Evolutionary conservation across 2,329 filamentous ascomycete genomes (phyloP).

Genomic region (Sclerotinia borealis): DNA sequence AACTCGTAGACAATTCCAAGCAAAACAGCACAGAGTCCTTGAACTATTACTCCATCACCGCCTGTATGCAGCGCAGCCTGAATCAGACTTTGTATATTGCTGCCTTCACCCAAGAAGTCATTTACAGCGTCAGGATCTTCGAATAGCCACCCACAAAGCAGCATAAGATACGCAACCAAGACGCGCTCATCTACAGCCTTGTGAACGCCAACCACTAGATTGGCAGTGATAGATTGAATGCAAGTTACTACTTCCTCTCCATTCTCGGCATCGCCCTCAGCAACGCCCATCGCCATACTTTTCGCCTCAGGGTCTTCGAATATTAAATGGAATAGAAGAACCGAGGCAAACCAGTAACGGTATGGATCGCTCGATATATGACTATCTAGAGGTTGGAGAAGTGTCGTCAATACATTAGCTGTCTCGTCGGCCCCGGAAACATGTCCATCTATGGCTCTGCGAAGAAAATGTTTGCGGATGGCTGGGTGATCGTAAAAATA

Average conservation of each 20-base stretch:
- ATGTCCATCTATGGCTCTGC: conserved; percentile 84
- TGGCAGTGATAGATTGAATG: conserved; percentile 80
- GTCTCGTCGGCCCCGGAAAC: conserved; percentile 70
- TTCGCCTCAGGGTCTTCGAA: conserved; percentile 78
- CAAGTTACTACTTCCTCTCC: conserved; percentile 95
- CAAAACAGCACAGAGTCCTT: conserved; percentile 77
- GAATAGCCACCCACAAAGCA: conserved; percentile 84
- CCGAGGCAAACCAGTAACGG: conserved; percentile 81
- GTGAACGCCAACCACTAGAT: conserved; percentile 75
- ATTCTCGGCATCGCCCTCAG: conserved; percentile 79
- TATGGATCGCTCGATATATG: conserved; percentile 72
- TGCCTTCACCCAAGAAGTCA: conserved; percentile 87
- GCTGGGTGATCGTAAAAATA: conserved; percentile 80
- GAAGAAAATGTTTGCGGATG: conserved; percentile 79
- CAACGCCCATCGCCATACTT: conserved; percentile 69
- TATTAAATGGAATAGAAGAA: conserved; percentile 79
- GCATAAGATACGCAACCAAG: conserved; percentile 79
- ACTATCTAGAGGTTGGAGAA: conserved; percentile 61
- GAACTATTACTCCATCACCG: conserved; percentile 60
- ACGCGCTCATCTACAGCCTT: conserved; percentile 72
- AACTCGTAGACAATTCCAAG: conserved; percentile 93
- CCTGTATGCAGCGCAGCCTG: conserved; percentile 59
- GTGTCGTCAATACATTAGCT: conserved; percentile 79
- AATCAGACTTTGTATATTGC: conserved; percentile 80
- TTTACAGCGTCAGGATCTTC: conserved; percentile 89